phyloP scores from a whole-genome alignment of 1,139 yeast species.

The Magnusiomyces clavatus region DNA sequence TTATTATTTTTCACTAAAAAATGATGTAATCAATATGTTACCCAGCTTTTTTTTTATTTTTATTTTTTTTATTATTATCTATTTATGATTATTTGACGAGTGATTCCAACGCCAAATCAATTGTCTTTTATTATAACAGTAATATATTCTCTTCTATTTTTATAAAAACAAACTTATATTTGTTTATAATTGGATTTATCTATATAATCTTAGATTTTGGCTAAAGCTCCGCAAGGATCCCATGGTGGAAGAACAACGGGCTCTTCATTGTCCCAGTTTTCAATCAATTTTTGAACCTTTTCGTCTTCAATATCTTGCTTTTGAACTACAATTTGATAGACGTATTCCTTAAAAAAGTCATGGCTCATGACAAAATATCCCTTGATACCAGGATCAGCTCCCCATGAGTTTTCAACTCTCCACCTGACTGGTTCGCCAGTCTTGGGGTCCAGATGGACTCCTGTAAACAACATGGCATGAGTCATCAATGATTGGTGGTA shows the following conservation, averaged over 20 bases:
- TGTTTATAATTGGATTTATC: no score
- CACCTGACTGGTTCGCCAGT: slow-evolving; percentile 60
- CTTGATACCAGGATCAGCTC: slow-evolving; percentile 58
- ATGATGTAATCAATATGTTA: no score
- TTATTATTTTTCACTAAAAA: no score
- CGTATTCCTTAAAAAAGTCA: slow-evolving; percentile 74
- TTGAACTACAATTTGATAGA: slow-evolving; percentile 71
- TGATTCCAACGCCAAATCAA: no score
- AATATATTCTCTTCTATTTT: no score
- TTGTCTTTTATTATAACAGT: no score
- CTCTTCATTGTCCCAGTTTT: slow-evolving; percentile 33
- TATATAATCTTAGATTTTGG: slow-evolving; percentile 28
- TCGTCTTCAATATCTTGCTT: slow-evolving; percentile 37
- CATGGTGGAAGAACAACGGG: slow-evolving; percentile 59
- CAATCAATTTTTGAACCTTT: slow-evolving; percentile 25
- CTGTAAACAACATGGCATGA: slow-evolving; percentile 75
- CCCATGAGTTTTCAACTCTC: slow-evolving; percentile 87
- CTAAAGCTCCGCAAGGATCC: slow-evolving; percentile 87
- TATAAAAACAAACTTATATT: no score
- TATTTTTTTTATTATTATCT: no score
- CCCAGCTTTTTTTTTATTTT: no score
- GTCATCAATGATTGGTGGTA: slow-evolving; percentile 65
- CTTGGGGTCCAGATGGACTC: slow-evolving; percentile 53
- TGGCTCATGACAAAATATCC: slow-evolving; percentile 79
- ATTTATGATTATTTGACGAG: no score